A percentile compares a stretch with the other conserved stretches of the same genome.
phyloP scores from a whole-genome alignment of 148 eudicot species.

The Nepenthes gracilis region DNA sequence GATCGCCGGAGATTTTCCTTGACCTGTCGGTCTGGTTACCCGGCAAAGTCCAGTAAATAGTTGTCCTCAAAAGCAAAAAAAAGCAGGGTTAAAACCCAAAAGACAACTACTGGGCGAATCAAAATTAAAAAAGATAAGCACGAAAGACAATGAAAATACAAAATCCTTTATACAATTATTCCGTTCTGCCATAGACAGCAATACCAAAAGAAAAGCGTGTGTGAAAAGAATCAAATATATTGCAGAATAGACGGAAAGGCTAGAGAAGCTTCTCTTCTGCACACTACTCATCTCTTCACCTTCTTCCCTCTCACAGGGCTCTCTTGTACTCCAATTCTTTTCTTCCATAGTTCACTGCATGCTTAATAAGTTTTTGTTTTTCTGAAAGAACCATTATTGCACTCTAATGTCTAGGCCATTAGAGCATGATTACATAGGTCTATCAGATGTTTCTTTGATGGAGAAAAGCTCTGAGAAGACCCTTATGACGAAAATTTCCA shows the following conservation, averaged over 20 bases:
- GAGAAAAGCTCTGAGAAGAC: slow-evolving; percentile 12
- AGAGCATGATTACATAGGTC: slow-evolving; percentile 38
- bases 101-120: background rate
- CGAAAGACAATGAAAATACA: background rate
- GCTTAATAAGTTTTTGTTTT: background rate
- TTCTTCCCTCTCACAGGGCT: background rate
- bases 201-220: background rate
- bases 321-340: background rate
- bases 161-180: background rate
- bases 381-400: background rate
- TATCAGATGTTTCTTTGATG: slow-evolving; percentile 25
- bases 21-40: background rate
- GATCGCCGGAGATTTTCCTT: background rate
- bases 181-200: background rate
- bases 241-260: background rate
- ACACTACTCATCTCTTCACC: background rate
- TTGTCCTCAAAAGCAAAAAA: background rate
- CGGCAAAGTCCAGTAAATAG: background rate
- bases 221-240: background rate
- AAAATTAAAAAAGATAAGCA: background rate
- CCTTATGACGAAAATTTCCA: slow-evolving; percentile 4
- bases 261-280: slow-evolving; percentile 2
- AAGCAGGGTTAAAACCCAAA: background rate
- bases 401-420: slow-evolving; percentile 27
- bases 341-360: background rate